Evolutionary conservation across 2,329 filamentous ascomycete genomes (phyloP).

Genomic region (Paracamarosporium sp.): DNA sequence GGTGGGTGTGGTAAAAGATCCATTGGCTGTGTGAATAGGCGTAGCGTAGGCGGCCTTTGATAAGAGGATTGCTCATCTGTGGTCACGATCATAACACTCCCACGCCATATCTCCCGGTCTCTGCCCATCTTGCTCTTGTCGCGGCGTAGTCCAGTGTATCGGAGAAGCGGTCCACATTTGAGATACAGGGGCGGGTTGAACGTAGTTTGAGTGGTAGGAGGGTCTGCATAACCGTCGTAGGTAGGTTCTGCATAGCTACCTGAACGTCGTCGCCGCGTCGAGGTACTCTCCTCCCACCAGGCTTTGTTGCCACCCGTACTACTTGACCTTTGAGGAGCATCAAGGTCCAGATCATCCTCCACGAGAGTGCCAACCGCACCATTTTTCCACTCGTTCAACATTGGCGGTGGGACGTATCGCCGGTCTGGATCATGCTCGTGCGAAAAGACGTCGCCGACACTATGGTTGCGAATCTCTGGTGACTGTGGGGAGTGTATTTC

Average conservation of each 20-base stretch:
- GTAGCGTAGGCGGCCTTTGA: conserved; percentile 75
- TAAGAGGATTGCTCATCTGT: conserved; percentile 84
- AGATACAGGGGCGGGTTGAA: conserved; percentile 87
- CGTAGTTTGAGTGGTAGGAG: conserved; percentile 68
- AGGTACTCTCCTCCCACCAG: conserved; percentile 77
- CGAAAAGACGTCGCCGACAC: conserved; percentile 36
- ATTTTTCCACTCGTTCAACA: conserved; percentile 64
- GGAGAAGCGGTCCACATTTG: conserved; percentile 87
- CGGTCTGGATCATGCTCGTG: conserved; percentile 54
- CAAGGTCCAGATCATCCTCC: conserved; percentile 52
- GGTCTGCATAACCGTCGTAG: conserved; percentile 73
- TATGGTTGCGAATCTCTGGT: conserved; percentile 35
- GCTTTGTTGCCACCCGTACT: conserved; percentile 50
- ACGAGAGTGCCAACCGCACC: conserved; percentile 49
- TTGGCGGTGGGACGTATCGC: conserved; percentile 64
- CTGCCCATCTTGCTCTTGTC: conserved; percentile 54
- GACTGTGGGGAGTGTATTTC: conserved; percentile 26
- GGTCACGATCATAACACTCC: conserved; percentile 95
- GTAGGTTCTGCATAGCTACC: conserved; percentile 51
- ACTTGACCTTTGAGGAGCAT: conserved; percentile 35
- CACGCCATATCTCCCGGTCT: conserved; percentile 86
- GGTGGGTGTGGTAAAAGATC: conserved; percentile 82
- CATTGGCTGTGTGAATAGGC: conserved; percentile 86
- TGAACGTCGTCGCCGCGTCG: conserved; percentile 48
- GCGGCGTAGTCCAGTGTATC: conserved; percentile 83